These are phyloP conservation scores for Chlorencoelia australis DNA, from an alignment of 2,329 filamentous ascomycete genomes.

Conservation along the genomic window DNA sequence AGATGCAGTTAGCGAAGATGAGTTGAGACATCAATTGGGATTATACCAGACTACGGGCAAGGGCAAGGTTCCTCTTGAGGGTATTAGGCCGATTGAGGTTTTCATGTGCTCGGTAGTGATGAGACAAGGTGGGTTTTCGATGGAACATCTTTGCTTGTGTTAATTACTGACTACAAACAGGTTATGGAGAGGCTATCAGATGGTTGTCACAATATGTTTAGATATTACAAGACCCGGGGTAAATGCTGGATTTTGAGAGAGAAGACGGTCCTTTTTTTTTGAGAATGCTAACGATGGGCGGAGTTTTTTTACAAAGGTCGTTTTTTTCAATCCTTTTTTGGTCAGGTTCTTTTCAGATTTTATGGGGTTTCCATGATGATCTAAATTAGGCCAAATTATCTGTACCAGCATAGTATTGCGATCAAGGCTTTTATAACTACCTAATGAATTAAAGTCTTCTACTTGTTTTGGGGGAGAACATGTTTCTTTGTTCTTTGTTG, in stretches of 20 bases:
- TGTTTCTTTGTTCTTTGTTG: no score
- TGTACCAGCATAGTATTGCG: slow-evolving; percentile 25
- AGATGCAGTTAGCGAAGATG: slow-evolving; percentile 88
- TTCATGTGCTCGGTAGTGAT: slow-evolving; percentile 99
- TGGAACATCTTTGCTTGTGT: background rate
- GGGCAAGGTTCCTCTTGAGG: slow-evolving; percentile 86
- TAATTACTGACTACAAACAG: slow-evolving; percentile 29
- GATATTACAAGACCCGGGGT: slow-evolving; percentile 23
- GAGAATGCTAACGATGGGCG: slow-evolving; percentile 23
- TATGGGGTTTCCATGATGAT: slow-evolving; percentile 16
- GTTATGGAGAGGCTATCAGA: slow-evolving; percentile 82
- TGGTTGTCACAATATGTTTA: slow-evolving; percentile 92
- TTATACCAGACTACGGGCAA: slow-evolving; percentile 95
- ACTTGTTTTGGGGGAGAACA: no score
- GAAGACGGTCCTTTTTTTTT: slow-evolving; percentile 11
- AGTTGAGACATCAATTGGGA: slow-evolving; percentile 83
- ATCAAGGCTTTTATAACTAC: slow-evolving; percentile 20
- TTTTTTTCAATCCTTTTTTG: slow-evolving; percentile 20
- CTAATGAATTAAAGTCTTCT: no score
- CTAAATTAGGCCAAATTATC: slow-evolving; percentile 19
- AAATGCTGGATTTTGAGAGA: slow-evolving; percentile 1
- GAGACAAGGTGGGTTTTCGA: slow-evolving; percentile 68
- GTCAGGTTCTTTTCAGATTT: slow-evolving; percentile 13
- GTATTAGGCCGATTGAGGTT: slow-evolving; percentile 88
- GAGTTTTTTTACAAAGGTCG: slow-evolving; percentile 27